phyloP scores from a whole-genome alignment of 1,139 yeast species.

The Candida freyschussii region DNA sequence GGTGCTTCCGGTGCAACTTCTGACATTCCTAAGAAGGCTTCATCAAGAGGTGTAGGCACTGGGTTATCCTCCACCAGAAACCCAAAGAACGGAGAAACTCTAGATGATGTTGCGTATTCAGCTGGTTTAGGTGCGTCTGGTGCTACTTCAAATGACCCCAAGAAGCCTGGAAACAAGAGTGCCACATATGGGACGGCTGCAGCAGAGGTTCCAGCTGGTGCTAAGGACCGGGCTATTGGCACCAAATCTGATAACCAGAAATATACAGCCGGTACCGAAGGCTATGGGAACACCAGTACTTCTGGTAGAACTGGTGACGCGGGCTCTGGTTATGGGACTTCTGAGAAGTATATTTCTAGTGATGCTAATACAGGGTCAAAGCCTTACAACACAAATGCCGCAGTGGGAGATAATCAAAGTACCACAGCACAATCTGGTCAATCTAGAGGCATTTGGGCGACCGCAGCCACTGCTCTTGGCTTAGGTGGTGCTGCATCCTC shows the following conservation, averaged over 20 bases:
- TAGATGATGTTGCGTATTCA: conserved; percentile 7
- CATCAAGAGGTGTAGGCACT: no score
- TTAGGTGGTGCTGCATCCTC: conserved; percentile 16
- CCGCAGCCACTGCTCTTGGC: conserved; percentile 24
- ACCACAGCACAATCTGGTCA: conserved; percentile 3
- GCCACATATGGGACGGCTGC: conserved; percentile 1
- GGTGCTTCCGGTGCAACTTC: conserved; percentile 4
- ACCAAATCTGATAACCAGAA: neutral
- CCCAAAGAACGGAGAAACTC: conserved; percentile 10
- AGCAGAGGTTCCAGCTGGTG: conserved; percentile 1
- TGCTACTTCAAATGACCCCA: conserved; percentile 3
- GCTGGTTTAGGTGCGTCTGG: conserved; percentile 14
- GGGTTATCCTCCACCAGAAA: neutral
- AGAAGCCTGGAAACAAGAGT: neutral
- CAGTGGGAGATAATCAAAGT: neutral
- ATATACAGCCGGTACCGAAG: neutral
- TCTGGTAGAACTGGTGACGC: conserved; percentile 5
- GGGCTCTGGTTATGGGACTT: conserved; percentile 1
- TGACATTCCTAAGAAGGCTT: neutral
- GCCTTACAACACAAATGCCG: conserved; percentile 9
- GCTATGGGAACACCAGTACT: conserved; percentile 6
- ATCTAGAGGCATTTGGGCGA: conserved; percentile 14
- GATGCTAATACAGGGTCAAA: conserved; percentile 2
- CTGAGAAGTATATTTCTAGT: conserved; percentile 3
- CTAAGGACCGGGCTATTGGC: no score